A percentile compares a stretch with the other conserved stretches of the same genome.
Evolutionary conservation across 108 stramenopile genomes (phyloP).

Genomic region (Fistulifera solaris): DNA sequence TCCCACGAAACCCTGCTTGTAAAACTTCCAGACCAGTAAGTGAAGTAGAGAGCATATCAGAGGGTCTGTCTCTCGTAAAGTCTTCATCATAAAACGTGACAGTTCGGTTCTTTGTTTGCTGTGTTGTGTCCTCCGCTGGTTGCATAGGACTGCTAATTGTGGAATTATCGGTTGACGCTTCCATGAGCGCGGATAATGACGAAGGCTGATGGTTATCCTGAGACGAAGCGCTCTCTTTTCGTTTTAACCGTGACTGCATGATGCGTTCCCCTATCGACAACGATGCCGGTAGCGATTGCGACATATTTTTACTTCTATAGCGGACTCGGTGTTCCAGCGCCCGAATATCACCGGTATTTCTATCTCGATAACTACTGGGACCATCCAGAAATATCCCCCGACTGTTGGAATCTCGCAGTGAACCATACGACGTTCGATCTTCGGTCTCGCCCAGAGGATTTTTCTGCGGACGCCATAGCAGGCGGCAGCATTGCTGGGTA

Average conservation of each 20-base stretch:
- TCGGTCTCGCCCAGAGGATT: not conserved
- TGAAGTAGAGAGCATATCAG: constrained; percentile 9
- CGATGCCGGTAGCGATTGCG: not conserved
- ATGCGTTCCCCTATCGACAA: constrained; percentile 14
- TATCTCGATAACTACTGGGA: constrained; percentile 14
- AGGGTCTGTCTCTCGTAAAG: not conserved
- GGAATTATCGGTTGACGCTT: not conserved
- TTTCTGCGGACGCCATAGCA: not conserved
- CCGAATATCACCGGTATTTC: constrained; percentile 9
- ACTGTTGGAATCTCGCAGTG: constrained; percentile 16
- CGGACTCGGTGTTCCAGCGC: constrained; percentile 9
- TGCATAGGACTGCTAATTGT: not conserved
- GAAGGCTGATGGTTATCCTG: not conserved
- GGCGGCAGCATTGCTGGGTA: constrained; percentile 6
- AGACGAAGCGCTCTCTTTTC: not conserved
- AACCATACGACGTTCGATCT: constrained; percentile 9
- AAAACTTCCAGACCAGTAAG: constrained; percentile 19
- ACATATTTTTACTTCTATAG: not conserved
- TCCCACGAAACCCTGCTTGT: not conserved
- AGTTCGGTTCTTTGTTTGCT: not conserved
- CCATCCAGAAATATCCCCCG: constrained; percentile 19
- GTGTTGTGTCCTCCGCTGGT: not conserved
- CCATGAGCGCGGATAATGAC: not conserved
- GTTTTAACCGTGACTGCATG: not conserved
- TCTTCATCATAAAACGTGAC: not conserved